phyloP scores from a whole-genome alignment of 179 eudicot genomes.

The Kewa caespitosa region DNA sequence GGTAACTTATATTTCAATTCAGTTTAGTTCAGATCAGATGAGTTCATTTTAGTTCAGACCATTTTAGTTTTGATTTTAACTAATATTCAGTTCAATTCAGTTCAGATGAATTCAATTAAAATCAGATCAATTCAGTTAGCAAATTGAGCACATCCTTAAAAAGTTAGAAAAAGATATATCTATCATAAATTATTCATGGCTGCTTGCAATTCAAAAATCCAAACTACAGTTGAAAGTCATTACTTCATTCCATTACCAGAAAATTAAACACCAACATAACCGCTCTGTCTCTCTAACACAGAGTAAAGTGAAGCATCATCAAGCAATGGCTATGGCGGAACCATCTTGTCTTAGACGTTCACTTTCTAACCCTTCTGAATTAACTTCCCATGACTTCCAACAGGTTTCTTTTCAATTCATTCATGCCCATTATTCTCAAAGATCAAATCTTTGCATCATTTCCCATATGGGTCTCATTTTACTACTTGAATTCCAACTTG shows the following conservation, averaged over 20 bases:
- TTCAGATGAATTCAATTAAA: too few relatives aligned
- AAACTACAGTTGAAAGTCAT: not conserved
- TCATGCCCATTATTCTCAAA: not conserved
- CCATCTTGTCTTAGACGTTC: slow-evolving; percentile 49
- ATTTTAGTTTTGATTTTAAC: too few relatives aligned
- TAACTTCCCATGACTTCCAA: slow-evolving; percentile 23
- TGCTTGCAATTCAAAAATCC: slow-evolving; percentile 7
- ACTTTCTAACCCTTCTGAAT: slow-evolving; percentile 44
- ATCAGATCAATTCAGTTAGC: too few relatives aligned
- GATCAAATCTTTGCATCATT: not conserved
- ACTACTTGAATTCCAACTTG: not conserved
- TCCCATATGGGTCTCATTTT: not conserved
- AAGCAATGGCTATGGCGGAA: slow-evolving; percentile 32
- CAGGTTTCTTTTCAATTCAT: slow-evolving; percentile 27
- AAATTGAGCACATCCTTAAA: too few relatives aligned
- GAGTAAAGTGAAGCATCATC: too few relatives aligned
- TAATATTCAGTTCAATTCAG: too few relatives aligned
- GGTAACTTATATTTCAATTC: too few relatives aligned
- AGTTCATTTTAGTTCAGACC: too few relatives aligned
- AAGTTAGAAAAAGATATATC: too few relatives aligned
- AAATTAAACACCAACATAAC: slow-evolving; percentile 1
- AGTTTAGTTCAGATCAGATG: too few relatives aligned
- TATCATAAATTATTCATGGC: too few relatives aligned
- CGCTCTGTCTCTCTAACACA: slow-evolving; percentile 4
- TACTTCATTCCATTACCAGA: slow-evolving; percentile 7